Evolutionary conservation across 257 asterid species (phyloP).

Genomic region (Jacaranda copaia): DNA sequence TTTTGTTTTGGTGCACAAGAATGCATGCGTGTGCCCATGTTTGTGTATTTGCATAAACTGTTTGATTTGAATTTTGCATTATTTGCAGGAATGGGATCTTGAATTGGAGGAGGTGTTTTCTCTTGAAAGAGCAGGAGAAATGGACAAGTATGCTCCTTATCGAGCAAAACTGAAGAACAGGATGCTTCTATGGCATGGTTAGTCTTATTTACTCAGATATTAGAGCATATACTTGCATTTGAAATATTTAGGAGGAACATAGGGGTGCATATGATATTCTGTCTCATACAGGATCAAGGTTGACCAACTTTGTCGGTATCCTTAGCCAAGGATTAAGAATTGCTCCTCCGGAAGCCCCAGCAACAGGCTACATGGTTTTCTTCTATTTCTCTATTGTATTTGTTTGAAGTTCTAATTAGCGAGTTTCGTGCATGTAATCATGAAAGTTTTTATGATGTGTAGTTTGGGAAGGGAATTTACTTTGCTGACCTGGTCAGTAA

Average conservation of each 20-base stretch:
- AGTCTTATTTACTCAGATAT: conserved; percentile 34
- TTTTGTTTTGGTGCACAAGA: neutral
- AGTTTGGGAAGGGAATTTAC: conserved; percentile 97
- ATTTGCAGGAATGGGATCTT: conserved; percentile 85
- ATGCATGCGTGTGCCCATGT: neutral
- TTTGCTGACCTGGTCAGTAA: conserved; percentile 97
- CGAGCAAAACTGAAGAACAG: conserved; percentile 79
- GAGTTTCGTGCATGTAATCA: conserved; percentile 9
- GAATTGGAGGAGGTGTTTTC: conserved; percentile 93
- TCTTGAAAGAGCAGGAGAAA: conserved; percentile 89
- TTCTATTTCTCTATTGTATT: conserved; percentile 29
- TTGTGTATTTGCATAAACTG: neutral
- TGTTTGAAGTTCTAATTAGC: conserved; percentile 15
- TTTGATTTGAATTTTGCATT: conserved; percentile 1
- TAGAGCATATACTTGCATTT: neutral
- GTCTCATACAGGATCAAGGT: conserved; percentile 74
- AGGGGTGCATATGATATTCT: conserved; percentile 19
- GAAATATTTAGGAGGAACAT: neutral
- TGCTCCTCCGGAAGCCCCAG: conserved; percentile 99
- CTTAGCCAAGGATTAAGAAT: conserved; percentile 96
- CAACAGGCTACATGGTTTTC: conserved; percentile 95
- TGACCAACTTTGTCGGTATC: conserved; percentile 96
- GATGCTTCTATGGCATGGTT: conserved; percentile 99
- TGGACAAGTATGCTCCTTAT: conserved; percentile 76
- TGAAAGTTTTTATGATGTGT: conserved; percentile 36